Conservation (phyloP, 2,329 filamentous ascomycete genomes). For the Botrytis paeoniae region DNA sequence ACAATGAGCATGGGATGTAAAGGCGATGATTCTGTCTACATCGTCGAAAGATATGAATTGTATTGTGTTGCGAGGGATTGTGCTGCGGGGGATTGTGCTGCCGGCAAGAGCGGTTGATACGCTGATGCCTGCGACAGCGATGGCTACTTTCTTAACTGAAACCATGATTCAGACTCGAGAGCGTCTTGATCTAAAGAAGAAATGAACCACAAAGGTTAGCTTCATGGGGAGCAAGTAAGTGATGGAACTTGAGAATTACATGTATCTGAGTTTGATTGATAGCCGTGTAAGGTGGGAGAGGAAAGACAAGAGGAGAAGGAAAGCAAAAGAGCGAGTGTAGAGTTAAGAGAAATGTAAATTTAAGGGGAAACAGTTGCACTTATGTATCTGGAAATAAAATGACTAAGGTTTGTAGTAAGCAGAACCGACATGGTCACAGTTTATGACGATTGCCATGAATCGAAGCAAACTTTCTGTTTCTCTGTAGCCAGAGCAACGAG, state of each 20-base stretch:
- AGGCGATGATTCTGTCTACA: neutral
- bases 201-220: neutral
- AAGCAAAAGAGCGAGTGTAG: neutral
- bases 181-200: neutral
- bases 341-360: neutral
- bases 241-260: neutral
- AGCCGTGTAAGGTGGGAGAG: neutral
- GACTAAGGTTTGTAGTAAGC: neutral
- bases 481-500: neutral
- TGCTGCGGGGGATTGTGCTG: neutral
- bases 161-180: neutral
- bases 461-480: neutral
- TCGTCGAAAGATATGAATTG: neutral
- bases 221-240: neutral
- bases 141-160: accelerated
- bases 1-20: neutral
- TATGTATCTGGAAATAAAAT: neutral
- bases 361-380: too few species aligned
- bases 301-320: neutral
- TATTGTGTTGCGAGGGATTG: neutral
- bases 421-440: neutral
- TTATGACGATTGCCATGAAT: neutral
- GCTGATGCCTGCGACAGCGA: accelerated
- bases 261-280: neutral
- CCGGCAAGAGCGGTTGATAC: neutral